Evolutionary conservation across 169 alveolate species (phyloP).

Genomic region (Pseudocohnilembus persalinus): DNA sequence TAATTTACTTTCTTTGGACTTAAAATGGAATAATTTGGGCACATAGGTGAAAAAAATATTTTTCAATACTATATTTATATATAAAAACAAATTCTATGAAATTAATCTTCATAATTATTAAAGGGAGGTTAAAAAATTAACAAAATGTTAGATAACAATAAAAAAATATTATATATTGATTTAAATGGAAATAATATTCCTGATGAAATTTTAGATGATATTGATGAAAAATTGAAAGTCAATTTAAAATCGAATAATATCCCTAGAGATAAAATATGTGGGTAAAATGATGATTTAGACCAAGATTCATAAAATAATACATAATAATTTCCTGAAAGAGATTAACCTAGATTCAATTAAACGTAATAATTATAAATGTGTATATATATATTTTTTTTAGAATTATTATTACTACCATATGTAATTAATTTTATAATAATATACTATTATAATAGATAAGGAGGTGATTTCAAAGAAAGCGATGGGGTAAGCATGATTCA

Average conservation of each 20-base stretch:
- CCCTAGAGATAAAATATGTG: conserved; percentile 10
- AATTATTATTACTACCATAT: no score
- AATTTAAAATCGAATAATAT: conserved; percentile 38
- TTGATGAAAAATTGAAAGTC: conserved; percentile 35
- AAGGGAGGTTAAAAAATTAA: conserved; percentile 27
- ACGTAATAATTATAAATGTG: no score
- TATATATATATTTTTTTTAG: no score
- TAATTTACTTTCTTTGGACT: conserved; percentile 38
- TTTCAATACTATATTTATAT: not conserved
- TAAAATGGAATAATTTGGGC: conserved; percentile 46
- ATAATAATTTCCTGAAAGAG: not conserved
- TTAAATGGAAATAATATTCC: conserved; percentile 37
- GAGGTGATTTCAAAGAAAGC: conserved; percentile 23
- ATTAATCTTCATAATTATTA: no score
- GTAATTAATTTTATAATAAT: not conserved
- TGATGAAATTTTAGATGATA: conserved; percentile 13
- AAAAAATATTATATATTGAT: conserved; percentile 33
- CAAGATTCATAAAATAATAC: not conserved
- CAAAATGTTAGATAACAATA: conserved; percentile 19
- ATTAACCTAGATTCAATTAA: not conserved
- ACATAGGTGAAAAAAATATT: not conserved
- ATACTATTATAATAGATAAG: conserved; percentile 14
- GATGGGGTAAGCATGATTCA: conserved; percentile 34
- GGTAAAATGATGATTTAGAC: not conserved
- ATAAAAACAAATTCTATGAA: no score